phyloP scores from a whole-genome alignment of 2,329 filamentous ascomycete species.

The Aspergillus texensis region DNA sequence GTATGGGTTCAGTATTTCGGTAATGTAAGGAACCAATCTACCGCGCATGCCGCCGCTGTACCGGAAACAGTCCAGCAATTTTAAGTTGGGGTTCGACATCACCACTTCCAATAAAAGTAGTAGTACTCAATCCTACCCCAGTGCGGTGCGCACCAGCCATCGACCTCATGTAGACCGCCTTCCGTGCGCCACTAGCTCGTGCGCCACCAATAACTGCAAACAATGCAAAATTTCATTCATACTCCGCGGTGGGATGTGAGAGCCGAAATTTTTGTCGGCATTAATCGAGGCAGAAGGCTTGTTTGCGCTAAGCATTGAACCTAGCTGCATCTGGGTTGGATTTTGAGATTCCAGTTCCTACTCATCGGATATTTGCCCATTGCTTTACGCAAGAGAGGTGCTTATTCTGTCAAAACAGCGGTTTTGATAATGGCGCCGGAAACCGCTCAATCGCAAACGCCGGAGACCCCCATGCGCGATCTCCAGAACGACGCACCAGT shows the following conservation, averaged over 20 bases:
- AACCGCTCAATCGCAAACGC: slow-evolving; percentile 7
- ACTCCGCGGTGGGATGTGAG: slow-evolving; percentile 4
- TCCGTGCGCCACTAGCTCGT: neutral
- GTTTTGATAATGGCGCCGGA: slow-evolving; percentile 17
- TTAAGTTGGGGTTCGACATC: slow-evolving; percentile 4
- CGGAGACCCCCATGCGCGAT: slow-evolving; percentile 23
- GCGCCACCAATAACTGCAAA: slow-evolving; percentile 7
- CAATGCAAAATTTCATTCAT: slow-evolving; percentile 17
- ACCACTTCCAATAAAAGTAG: neutral
- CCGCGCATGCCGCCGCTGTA: slow-evolving; percentile 14
- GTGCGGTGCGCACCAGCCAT: neutral
- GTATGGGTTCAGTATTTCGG: neutral
- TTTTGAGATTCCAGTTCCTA: neutral
- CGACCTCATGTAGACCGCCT: neutral
- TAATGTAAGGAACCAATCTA: slow-evolving; percentile 7
- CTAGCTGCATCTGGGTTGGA: neutral
- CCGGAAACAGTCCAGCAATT: slow-evolving; percentile 4
- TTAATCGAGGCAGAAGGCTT: neutral
- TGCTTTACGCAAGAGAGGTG: neutral
- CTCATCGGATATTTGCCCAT: neutral
- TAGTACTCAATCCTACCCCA: neutral
- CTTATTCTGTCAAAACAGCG: neutral
- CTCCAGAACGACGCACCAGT: slow-evolving; percentile 25
- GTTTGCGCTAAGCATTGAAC: neutral
- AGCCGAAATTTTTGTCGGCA: slow-evolving; percentile 16